Base-by-base conservation (phyloP, 257 asterid genomes). In the Linderniella brevidens region DNA sequence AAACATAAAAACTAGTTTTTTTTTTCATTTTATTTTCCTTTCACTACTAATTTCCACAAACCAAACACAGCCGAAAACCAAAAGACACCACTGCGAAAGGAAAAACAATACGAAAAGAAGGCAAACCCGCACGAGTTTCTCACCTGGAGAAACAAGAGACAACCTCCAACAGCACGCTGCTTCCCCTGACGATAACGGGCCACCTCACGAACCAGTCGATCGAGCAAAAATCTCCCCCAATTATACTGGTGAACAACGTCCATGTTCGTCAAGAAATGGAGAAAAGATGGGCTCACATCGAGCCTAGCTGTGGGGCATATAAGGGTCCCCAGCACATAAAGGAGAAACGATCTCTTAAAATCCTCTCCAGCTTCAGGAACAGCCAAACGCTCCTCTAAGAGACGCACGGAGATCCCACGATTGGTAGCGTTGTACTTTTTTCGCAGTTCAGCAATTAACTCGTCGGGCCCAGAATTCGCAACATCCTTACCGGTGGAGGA, bases 111-210 rank as follows among this genome's bases (percentile, higher is more conserved):
- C 25, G 25, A 13, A 17, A 38, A 36, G 18, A 55, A 41, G 11
- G 43, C 13, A 36, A 51, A 60, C 20, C 39, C 53, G 54, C 10
- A 8, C 15, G 18, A 45, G 4, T n/a, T 6, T 14, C 67, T 60
- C 64, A 80, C 98, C 94, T 84, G 96, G 57, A 88, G 94, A 72
- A 88, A 88, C 73, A 84, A 69, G 58, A 88, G 93, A 74, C 95
- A 88, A 52, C 98, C 98, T 65, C 98, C 98, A 55, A 88, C 96
- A 15, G 95, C 96, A 9, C 85, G 93, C 64, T 88, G 97, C 77
- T 88, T 84, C 48, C 98, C 98, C 64, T 88, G 98, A 56, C 93
- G 98, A 66, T 70, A 88, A 36, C 96, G 93, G 13, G 98, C 84
- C 19, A 88, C 93, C 70, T 88, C 98, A 58, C 96, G 68, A 59